Conservation (phyloP, 495 filamentous ascomycete species). For the Aspergillus kassunensis region DNA sequence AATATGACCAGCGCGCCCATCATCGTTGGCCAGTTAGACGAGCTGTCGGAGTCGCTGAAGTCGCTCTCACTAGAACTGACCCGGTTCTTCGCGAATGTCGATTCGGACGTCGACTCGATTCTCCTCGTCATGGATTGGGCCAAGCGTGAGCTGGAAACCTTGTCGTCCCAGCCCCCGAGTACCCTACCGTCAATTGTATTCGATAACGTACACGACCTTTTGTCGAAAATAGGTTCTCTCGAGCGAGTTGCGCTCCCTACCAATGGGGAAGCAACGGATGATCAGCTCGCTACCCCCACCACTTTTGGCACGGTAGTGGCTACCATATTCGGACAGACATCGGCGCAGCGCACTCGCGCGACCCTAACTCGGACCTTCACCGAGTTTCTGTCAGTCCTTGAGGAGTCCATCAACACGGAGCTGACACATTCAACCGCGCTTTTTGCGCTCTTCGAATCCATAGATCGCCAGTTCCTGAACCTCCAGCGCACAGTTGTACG, state of each 20-base stretch:
- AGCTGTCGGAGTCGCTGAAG: constrained; percentile 76
- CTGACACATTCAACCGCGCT: constrained; percentile 70
- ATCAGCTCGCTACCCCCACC: constrained; percentile 50
- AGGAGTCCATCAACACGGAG: constrained; percentile 82
- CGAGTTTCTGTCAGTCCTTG: constrained; percentile 80
- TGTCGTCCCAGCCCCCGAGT: constrained; percentile 50
- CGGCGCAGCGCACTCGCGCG: constrained; percentile 69
- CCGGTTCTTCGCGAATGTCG: constrained; percentile 84
- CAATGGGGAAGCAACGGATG: constrained; percentile 39
- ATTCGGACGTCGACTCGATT: constrained; percentile 87
- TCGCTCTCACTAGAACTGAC: constrained; percentile 76
- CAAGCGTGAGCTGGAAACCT: constrained; percentile 65
- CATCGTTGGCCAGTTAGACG: constrained; percentile 80
- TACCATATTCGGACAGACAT: constrained; percentile 72
- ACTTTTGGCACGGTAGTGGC: constrained; percentile 60
- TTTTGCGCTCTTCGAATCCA: constrained; percentile 78
- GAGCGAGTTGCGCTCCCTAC: constrained; percentile 39
- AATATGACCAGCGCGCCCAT: constrained; percentile 85
- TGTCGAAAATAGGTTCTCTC: constrained; percentile 65
- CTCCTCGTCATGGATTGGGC: constrained; percentile 95
- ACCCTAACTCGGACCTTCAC: constrained; percentile 82
- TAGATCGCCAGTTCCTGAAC: constrained; percentile 85
- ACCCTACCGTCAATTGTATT: constrained; percentile 61
- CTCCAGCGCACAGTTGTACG: constrained; percentile 80
- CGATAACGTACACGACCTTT: constrained; percentile 73